Base-by-base conservation (phyloP, 164 flowering plant genomes). In the Liquidambar formosana region DNA sequence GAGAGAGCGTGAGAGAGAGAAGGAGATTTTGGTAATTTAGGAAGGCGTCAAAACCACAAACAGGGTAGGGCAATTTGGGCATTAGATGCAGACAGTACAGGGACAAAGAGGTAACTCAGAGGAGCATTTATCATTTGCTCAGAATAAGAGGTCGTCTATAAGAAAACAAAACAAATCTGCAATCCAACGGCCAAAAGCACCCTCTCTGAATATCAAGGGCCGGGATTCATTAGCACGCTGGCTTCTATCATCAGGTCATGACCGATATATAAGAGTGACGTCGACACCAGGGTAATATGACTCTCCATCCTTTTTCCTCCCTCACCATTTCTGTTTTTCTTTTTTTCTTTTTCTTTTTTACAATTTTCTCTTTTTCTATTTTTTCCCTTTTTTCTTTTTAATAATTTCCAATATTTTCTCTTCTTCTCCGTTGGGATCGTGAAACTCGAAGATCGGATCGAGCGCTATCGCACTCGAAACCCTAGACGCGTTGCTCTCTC, bases 91-190 rank as follows among this genome's bases (percentile, higher is more conserved):
- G 52, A 45, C 59, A 51, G 45, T 10, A 46, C 74, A 70, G 74
- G 63, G 76, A 73, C 72, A 73, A 68, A 73, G 21, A 33, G 76
- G 76, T 57, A 68, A 74, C 73, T 74, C 72, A 73, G 71, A 54
- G 71, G 46, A 4, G 70, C 73, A 57, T 64, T 64, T 62, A 25
- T n/a, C 6, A n/a, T 4, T 38, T 58, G 65, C 60, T 73, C 77
- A 74, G 73, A 64, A 68, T 63, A 45, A 65, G 52, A 57, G 38
- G 72, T 38, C 66, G 38, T 52, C 4, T 60, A 18, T 12, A 38
- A 15, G 28, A 28, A 12, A 43, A n/a, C 21, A 23, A 13, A 11
- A 23, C n/a, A 25, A 15, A 38, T 4, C 19, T 5, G 19, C 19
- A 22, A 68, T 68, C 58, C 18, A n/a, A 68, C 71, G 71, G 58